These are phyloP conservation scores for Clitopilus passeckerianus DNA, from an alignment of 768 basidiomycete genomes.

Conservation along the genomic window DNA sequence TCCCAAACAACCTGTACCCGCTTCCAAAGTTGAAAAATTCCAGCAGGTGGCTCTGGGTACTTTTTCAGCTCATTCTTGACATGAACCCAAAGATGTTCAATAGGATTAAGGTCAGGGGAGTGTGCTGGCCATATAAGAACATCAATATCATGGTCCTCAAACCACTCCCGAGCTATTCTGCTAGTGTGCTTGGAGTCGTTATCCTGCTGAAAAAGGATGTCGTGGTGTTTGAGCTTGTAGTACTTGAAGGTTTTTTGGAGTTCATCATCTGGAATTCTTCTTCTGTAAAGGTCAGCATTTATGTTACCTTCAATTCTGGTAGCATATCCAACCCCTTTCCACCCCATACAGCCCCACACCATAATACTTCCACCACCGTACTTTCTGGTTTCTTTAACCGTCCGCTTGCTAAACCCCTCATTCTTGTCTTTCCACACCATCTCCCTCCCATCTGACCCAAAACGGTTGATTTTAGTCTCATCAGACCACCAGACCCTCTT, in stretches of 20 bases:
- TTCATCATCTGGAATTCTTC: slow-evolving; percentile 16
- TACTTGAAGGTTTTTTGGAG: slow-evolving; percentile 10
- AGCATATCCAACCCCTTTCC: slow-evolving; percentile 17
- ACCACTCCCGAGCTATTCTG: slow-evolving; percentile 8
- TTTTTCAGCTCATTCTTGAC: slow-evolving; percentile 1
- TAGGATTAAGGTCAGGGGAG: slow-evolving; percentile 23
- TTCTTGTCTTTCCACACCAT: too few species aligned
- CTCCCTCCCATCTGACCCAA: too few species aligned
- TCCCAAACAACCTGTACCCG: too few species aligned
- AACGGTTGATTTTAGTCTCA: too few species aligned
- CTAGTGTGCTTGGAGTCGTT: too few species aligned
- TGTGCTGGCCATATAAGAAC: slow-evolving; percentile 4
- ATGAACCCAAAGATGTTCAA: slow-evolving; percentile 21
- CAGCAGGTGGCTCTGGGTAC: not conserved
- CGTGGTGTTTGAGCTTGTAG: not conserved
- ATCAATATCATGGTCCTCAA: slow-evolving; percentile 7
- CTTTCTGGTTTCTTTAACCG: slow-evolving; percentile 13
- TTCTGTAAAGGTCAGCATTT: slow-evolving; percentile 6
- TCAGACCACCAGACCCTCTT: slow-evolving; percentile 19
- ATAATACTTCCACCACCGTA: slow-evolving; percentile 19
- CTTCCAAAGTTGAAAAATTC: slow-evolving; percentile 1
- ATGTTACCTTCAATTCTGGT: too few species aligned
- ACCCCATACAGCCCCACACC: slow-evolving; percentile 22
- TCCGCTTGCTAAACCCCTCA: too few species aligned
- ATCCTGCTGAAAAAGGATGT: slow-evolving; percentile 18